Base-by-base conservation (phyloP, 176 grass and related monocot genomes). In the Musa acuminata region DNA sequence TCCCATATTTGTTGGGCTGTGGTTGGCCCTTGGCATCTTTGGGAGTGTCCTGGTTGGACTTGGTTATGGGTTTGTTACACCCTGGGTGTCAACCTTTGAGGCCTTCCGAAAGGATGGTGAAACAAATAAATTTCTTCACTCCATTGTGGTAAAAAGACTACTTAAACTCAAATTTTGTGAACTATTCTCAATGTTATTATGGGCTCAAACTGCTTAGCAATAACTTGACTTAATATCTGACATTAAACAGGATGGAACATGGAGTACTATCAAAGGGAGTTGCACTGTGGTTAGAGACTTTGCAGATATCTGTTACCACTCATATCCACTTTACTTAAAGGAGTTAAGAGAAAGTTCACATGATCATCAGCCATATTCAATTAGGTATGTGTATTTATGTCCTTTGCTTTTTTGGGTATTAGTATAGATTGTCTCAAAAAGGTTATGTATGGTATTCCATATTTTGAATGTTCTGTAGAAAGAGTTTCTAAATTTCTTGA, bases 51-150 rank as follows among this genome's bases (percentile, higher is more conserved):
- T 96, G 13, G 87, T 96, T 58, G 93, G 87, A 8, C 72, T 96
- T 49, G 93, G 93, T 21, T 96, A 90, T 58, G 93, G 93, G 71
- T 90, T 96, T 81, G 87, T 92, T 79, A 90, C 89, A 73, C 93
- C 93, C 1, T 96, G 93, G 93, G 79, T 96, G 73, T 90, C 93
- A 64, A 96, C 93, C 75, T 96, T 96, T 69, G 93, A 96, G 85
- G 93, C 93, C 68, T 96, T 96, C 87, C 73, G 93, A 74, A 78
- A 90, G 83, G 87, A 92, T 27, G 87, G 60, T 74, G 89, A 92
- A 81, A 17, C 58, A 52, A 80, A 96, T 79, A 96, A 92, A 78
- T 88, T 92, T 49, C 6, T 96, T 9, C 93, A 89, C 29, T 84
- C 75, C 77, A 67, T 92, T 86, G 71, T 86, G 87, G 93, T 96